Evolutionary conservation across 495 filamentous ascomycete species (phyloP).

Genomic region (Penicillium egyptiacum): DNA sequence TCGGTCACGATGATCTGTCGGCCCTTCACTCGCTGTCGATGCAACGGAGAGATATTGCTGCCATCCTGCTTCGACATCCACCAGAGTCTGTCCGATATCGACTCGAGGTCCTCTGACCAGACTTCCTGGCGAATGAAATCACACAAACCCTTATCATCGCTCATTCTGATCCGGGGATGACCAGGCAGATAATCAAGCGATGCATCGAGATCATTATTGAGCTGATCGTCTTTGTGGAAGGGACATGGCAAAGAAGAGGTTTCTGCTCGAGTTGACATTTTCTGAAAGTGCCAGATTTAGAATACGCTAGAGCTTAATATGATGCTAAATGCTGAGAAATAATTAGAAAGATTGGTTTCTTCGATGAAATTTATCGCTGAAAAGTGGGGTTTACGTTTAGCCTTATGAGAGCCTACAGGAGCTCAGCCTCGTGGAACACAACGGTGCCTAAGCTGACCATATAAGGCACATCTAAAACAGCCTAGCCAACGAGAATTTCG

Average conservation of each 20-base stretch:
- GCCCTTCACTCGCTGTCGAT: slow-evolving; percentile 41
- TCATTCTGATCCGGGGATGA: slow-evolving; percentile 9
- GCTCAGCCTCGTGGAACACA: no score
- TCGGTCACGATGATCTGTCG: slow-evolving; percentile 51
- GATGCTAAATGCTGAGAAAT: slow-evolving; percentile 7
- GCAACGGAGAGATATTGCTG: slow-evolving; percentile 38
- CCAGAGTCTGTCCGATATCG: slow-evolving; percentile 32
- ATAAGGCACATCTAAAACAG: no score
- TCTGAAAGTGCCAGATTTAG: not conserved
- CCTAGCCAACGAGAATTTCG: no score
- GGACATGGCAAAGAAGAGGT: slow-evolving; percentile 7
- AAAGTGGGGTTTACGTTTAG: no score
- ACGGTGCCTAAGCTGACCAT: no score
- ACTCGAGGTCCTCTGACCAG: slow-evolving; percentile 13
- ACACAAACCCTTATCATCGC: slow-evolving; percentile 3
- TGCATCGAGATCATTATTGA: slow-evolving; percentile 11
- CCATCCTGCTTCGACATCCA: slow-evolving; percentile 29
- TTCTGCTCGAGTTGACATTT: slow-evolving; percentile 2
- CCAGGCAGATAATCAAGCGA: slow-evolving; percentile 12
- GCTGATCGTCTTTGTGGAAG: slow-evolving; percentile 14
- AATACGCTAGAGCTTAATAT: not conserved
- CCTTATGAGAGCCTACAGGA: no score
- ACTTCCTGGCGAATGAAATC: slow-evolving; percentile 14
- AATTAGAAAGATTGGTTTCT: slow-evolving; percentile 4
- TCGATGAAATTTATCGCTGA: not conserved